A percentile compares a stretch with the other conserved stretches of the same genome.
These are phyloP conservation scores for Ogataea nakhonphanomensis DNA, from an alignment of 805 yeast genomes.

Conservation along the genomic window DNA sequence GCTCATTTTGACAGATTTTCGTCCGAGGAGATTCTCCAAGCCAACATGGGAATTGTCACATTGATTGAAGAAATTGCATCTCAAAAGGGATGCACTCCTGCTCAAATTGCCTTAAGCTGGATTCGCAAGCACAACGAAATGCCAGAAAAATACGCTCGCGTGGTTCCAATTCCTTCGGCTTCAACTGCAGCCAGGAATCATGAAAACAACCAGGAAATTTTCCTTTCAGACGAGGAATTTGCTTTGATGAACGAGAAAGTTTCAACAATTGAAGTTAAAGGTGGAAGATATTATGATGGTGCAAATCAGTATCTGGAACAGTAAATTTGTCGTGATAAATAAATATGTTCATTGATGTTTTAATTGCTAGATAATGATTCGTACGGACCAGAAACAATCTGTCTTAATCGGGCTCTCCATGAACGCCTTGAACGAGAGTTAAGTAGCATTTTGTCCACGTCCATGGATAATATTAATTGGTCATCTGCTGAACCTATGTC, in stretches of 20 bases:
- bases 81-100: slow-evolving; percentile 43
- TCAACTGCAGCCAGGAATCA: slow-evolving; percentile 55
- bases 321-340: too few species aligned
- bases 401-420: too few species aligned
- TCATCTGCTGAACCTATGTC: slow-evolving; percentile 6
- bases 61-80: slow-evolving; percentile 49
- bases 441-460: slow-evolving; percentile 7
- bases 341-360: not conserved
- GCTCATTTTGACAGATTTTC: slow-evolving; percentile 51
- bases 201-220: slow-evolving; percentile 51
- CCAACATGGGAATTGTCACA: slow-evolving; percentile 50
- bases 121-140: slow-evolving; percentile 43
- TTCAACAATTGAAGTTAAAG: slow-evolving; percentile 43
- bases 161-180: slow-evolving; percentile 82
- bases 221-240: slow-evolving; percentile 56
- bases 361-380: too few species aligned
- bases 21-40: slow-evolving; percentile 46
- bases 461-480: slow-evolving; percentile 11
- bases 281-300: slow-evolving; percentile 33
- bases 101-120: slow-evolving; percentile 75
- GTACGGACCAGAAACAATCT: too few species aligned
- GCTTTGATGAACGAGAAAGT: slow-evolving; percentile 47
- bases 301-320: slow-evolving; percentile 1
- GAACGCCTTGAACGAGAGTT: too few species aligned
- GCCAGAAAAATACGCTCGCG: slow-evolving; percentile 40